A percentile compares a stretch with the other conserved stretches of the same genome.
Conservation (phyloP, 495 filamentous ascomycete species). For the Bacidia rubella region DNA sequence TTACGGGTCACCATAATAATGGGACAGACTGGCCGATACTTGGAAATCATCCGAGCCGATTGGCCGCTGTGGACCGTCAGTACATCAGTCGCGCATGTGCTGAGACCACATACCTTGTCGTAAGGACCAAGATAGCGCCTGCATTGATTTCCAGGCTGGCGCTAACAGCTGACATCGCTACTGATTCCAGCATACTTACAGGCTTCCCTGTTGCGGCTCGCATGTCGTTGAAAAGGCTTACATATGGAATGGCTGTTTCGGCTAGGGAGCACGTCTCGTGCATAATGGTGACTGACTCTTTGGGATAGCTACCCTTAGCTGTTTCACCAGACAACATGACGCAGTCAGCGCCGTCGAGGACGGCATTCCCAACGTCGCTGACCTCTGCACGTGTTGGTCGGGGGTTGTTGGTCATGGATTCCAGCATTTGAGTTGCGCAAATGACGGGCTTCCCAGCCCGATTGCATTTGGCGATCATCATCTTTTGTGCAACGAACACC, state of each 20-base stretch:
- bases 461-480: conserved; percentile 99
- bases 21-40: conserved; percentile 96
- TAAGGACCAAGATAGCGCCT: conserved; percentile 84
- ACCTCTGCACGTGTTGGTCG: conserved; percentile 96
- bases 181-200: conserved; percentile 74
- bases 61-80: conserved; percentile 46
- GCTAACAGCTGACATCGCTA: conserved; percentile 90
- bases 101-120: conserved; percentile 51
- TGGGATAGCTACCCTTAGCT: conserved; percentile 90
- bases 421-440: conserved; percentile 84
- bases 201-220: conserved; percentile 68
- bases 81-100: conserved; percentile 2
- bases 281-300: conserved; percentile 92
- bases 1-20: conserved; percentile 97
- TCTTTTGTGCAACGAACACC: conserved; percentile 98
- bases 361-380: conserved; percentile 94
- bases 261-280: conserved; percentile 90
- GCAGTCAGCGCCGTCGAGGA: conserved; percentile 94
- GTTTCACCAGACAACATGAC: conserved; percentile 99
- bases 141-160: conserved; percentile 91
- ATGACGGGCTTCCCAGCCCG: conserved; percentile 97
- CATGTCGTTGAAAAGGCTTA: conserved; percentile 91
- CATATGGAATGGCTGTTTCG: conserved; percentile 91
- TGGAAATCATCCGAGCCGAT: conserved; percentile 87
- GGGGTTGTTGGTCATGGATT: conserved; percentile 99